Evolutionary conservation across 371 early-diverging fungal genomes (phyloP), one percentile per base, ranked within the genome.

Genomic region (Smittium culicis): DNA sequence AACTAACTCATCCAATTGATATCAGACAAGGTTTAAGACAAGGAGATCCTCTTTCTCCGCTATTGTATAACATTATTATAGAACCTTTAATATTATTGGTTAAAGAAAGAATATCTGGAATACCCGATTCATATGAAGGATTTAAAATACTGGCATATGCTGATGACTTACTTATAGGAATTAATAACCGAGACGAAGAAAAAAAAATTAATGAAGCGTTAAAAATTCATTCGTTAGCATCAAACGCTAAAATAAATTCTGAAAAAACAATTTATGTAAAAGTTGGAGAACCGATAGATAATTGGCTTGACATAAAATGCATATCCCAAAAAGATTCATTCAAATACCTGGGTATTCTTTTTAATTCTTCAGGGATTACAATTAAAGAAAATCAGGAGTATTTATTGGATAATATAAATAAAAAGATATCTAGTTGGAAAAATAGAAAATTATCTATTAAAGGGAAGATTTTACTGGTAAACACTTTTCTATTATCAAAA

Each of bases 1-100:
- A 35, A 63, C 33, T 63, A 24, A 63, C 25, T 5, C 17, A 31
- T 34, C 27, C 32, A 24, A 27, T 61, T 34, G 2, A 17, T 2
- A 70, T 67, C 27, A 33, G 17, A 32, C 61, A 67, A n/a, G 70
- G 67, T 0, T 64, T 70, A 0, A 28, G 64, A 0, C 70, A 70
- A 27, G 68, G 67, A 1, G 70, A 70, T 28, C 68, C 65, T 16
- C 65, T 68, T 0, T 70, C 64, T 2, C 71, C 71, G 2, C 64
- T 70, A 0, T 59, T 68, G 0, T 70, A 70, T 56, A 70, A 70
- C 25, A 8, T 68, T 1, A 54, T 67, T 0, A 61, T 62, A 17
- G 71, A 70, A 29, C 63, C 65, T 1, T 55, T 67, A 0, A 58
- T 70, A 24, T 62, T 64, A 29, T 64, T 61, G 32, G 67, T 5